These are phyloP conservation scores for Cunninghamia lanceolata DNA, from an alignment of 75 land plant species.

Conservation along the genomic window DNA sequence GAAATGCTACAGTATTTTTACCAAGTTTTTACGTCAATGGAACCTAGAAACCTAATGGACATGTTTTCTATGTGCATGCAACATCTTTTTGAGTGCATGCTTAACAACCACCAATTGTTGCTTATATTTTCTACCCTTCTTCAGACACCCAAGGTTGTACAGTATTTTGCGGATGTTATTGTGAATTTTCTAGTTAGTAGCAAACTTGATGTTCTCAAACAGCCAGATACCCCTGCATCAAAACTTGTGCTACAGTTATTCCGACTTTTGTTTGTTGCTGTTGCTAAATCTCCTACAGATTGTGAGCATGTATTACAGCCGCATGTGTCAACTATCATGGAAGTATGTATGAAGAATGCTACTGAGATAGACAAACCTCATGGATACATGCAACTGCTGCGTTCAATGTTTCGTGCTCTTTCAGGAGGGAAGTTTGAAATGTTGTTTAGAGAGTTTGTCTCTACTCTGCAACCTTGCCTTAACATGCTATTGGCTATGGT, in stretches of 20 bases:
- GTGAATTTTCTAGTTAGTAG: constrained; percentile 82
- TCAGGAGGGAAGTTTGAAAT: constrained; percentile 90
- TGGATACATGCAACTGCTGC: constrained; percentile 93
- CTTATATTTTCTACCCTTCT: constrained; percentile 85
- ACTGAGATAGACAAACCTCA: constrained; percentile 92
- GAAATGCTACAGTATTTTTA: constrained; percentile 88
- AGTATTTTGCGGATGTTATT: constrained; percentile 93
- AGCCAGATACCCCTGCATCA: constrained; percentile 88
- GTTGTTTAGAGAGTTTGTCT: constrained; percentile 79
- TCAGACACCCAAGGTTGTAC: constrained; percentile 70
- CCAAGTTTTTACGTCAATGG: constrained; percentile 90
- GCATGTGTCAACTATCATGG: constrained; percentile 92
- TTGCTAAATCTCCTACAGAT: constrained; percentile 80
- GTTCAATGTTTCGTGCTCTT: constrained; percentile 87
- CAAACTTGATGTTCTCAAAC: constrained; percentile 89
- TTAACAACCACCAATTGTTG: constrained; percentile 72
- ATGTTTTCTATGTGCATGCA: constrained; percentile 97
- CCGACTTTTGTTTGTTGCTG: constrained; percentile 77
- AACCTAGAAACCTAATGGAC: constrained; percentile 97
- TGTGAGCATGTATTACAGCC: constrained; percentile 95
- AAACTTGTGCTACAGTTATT: constrained; percentile 97
- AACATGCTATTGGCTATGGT: constrained; percentile 96
- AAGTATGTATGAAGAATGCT: constrained; percentile 93
- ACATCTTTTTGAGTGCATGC: constrained; percentile 95
- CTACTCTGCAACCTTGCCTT: constrained; percentile 81